These are phyloP conservation scores for Solioccasus polychromus DNA, from an alignment of 768 basidiomycete genomes.

Conservation along the genomic window DNA sequence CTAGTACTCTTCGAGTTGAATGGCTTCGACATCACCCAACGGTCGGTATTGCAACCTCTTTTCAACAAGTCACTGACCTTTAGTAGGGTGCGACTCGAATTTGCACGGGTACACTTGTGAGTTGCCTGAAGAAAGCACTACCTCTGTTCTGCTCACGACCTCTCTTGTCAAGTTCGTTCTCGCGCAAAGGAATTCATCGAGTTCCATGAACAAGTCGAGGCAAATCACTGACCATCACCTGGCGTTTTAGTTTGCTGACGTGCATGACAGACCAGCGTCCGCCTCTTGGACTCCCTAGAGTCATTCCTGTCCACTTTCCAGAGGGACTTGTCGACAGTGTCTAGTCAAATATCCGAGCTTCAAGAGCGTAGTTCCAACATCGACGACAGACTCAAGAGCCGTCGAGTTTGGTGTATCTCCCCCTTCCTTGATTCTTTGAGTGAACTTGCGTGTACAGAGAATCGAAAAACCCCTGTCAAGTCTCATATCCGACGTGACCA, in stretches of 20 bases:
- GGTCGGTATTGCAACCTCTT: conserved; percentile 5
- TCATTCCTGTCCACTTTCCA: conserved; percentile 95
- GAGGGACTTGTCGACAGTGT: conserved; percentile 89
- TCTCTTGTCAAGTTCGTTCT: conserved; percentile 29
- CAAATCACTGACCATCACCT: conserved; percentile 26
- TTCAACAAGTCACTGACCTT: too few relatives aligned
- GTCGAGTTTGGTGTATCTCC: conserved; percentile 57
- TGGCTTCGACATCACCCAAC: conserved; percentile 12
- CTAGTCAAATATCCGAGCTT: conserved; percentile 93
- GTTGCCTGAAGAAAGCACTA: not conserved
- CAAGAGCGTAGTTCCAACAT: conserved; percentile 90
- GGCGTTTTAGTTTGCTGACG: conserved; percentile 1
- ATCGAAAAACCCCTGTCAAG: conserved; percentile 86
- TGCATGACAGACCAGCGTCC: conserved; percentile 69
- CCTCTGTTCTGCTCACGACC: not conserved
- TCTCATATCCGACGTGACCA: conserved; percentile 74
- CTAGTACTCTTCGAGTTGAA: not conserved
- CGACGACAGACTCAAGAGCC: conserved; percentile 78
- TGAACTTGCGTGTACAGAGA: conserved; percentile 47
- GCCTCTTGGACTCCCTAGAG: conserved; percentile 83
- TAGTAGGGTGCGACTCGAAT: conserved; percentile 1
- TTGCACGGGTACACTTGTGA: conserved; percentile 14
- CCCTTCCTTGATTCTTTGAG: not conserved
- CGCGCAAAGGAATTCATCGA: conserved; percentile 72
- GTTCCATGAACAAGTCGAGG: conserved; percentile 90